Conservation (phyloP, 2,329 filamentous ascomycete species). For the Dactylellina cionopaga region DNA sequence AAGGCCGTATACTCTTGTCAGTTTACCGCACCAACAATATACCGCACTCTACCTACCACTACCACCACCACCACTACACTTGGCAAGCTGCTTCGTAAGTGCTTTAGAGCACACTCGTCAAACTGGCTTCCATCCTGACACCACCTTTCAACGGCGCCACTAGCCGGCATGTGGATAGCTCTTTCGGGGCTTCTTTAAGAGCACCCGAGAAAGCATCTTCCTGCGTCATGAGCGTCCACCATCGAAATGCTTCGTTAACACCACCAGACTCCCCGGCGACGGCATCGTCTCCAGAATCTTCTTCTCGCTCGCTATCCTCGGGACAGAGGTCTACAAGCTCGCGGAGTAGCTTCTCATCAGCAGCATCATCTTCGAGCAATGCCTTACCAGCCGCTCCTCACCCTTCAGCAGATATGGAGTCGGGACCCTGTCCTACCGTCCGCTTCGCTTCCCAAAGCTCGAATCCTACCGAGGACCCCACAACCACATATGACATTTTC, state of each 20-base stretch:
- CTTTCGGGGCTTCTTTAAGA: conserved; percentile 34
- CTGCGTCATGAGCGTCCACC: conserved; percentile 50
- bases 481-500: conserved; percentile 73
- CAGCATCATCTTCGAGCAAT: conserved; percentile 46
- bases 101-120: conserved; percentile 49
- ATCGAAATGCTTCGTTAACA: conserved; percentile 50
- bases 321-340: conserved; percentile 39
- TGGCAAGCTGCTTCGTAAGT: conserved; percentile 16
- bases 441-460: conserved; percentile 46
- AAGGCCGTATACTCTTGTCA: conserved; percentile 5
- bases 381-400: conserved; percentile 34
- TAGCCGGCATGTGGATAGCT: conserved; percentile 39
- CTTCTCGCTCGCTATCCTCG: conserved; percentile 25
- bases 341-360: conserved; percentile 47
- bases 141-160: conserved; percentile 51
- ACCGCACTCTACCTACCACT: conserved; percentile 11
- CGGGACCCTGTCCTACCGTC: conserved; percentile 44
- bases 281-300: conserved; percentile 33
- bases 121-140: conserved; percentile 51
- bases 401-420: conserved; percentile 47
- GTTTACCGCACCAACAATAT: background rate
- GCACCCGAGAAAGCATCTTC: conserved; percentile 37
- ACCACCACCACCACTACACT: background rate
- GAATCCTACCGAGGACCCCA: conserved; percentile 55
- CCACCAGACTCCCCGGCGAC: conserved; percentile 49